A percentile compares a stretch with the other conserved stretches of the same genome.
phyloP scores from a whole-genome alignment of 305 asterid genomes.

The Rubia occidens region DNA sequence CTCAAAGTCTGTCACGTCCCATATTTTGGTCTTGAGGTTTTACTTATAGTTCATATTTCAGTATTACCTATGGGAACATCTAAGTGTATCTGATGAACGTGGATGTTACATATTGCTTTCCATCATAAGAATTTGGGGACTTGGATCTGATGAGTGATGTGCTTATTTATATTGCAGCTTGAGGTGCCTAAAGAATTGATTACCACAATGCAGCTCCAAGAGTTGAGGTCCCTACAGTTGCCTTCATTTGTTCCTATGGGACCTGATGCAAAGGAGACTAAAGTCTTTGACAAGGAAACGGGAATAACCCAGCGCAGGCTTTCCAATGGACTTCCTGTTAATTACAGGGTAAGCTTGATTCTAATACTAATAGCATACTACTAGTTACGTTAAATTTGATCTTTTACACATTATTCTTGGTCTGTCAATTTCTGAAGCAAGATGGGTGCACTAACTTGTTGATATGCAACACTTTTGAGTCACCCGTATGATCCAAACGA shows the following conservation, averaged over 20 bases:
- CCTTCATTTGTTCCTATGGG: constrained; percentile 70
- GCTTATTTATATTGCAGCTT: constrained; percentile 46
- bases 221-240: constrained; percentile 38
- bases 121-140: background rate
- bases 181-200: constrained; percentile 92
- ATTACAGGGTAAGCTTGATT: constrained; percentile 59
- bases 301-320: constrained; percentile 80
- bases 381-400: background rate
- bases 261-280: constrained; percentile 40
- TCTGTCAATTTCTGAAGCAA: background rate
- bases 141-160: constrained; percentile 18
- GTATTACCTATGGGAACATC: background rate
- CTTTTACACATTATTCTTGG: background rate
- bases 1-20: background rate
- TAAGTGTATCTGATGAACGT: background rate
- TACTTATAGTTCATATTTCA: constrained; percentile 10
- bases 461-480: background rate
- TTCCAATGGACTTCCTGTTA: constrained; percentile 96
- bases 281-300: constrained; percentile 70
- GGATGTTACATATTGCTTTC: background rate
- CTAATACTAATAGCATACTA: background rate
- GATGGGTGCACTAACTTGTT: background rate
- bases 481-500: background rate
- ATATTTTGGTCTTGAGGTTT: constrained; percentile 2
- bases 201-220: constrained; percentile 52